These are phyloP conservation scores for Ambrosia trifida DNA, from an alignment of 129 eudicot genomes.

Conservation along the genomic window DNA sequence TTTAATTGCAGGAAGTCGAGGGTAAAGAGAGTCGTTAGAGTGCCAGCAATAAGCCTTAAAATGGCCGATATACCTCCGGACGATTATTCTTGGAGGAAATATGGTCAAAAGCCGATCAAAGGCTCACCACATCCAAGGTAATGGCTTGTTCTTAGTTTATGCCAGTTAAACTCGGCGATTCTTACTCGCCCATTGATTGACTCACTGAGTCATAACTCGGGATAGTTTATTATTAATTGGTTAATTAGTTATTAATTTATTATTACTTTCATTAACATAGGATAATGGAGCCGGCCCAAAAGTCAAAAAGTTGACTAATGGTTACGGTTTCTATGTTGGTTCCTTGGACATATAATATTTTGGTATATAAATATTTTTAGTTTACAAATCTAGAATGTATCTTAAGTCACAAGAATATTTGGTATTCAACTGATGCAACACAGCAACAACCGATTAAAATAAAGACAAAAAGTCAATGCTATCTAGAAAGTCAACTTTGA, in stretches of 20 bases:
- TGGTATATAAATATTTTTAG: neutral
- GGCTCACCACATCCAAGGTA: conserved; percentile 99
- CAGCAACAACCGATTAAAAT: conserved; percentile 24
- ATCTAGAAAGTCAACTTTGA: conserved; percentile 23
- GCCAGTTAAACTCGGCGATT: neutral
- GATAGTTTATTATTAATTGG: neutral
- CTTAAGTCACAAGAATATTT: conserved; percentile 29
- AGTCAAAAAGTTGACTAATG: conserved; percentile 15
- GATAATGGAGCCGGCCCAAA: conserved; percentile 37
- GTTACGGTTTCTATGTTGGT: neutral
- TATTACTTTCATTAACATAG: conserved; percentile 17
- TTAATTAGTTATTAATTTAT: too few relatives aligned
- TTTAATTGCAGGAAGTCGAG: conserved; percentile 61
- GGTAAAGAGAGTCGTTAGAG: conserved; percentile 75
- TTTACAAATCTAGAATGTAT: neutral
- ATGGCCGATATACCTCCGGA: conserved; percentile 98
- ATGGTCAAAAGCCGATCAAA: conserved; percentile 98
- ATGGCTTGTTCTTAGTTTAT: neutral
- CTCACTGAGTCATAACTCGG: conserved; percentile 24
- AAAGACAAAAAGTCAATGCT: conserved; percentile 26
- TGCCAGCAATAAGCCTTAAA: conserved; percentile 88
- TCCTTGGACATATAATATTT: conserved; percentile 14
- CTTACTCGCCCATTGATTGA: neutral
- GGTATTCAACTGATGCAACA: conserved; percentile 26
- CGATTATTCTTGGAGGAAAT: conserved; percentile 96